Evolutionary conservation across 2,329 filamentous ascomycete genomes (phyloP), one percentile per base, ranked within the genome.

Genomic region (Neofusicoccum parvum): DNA sequence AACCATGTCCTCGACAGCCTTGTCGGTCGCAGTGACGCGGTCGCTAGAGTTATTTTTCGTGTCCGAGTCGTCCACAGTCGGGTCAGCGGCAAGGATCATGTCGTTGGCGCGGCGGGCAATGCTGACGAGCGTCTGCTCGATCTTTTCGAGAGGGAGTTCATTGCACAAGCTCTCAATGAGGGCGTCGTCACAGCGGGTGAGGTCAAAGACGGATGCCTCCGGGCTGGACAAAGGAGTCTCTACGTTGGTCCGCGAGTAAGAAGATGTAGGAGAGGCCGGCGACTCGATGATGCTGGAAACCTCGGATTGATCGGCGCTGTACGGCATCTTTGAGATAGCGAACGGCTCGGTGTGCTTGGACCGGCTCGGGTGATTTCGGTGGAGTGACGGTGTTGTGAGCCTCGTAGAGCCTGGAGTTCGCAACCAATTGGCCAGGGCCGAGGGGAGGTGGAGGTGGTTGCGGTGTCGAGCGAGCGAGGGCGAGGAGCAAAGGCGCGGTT

Each of bases 1-100:
- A 23, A 86, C 81, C 79, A 83, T 82, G 1, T 74, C 75, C 68
- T 87, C 85, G 5, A 86, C 81, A 1, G 82, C 82, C 58, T 80
- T 81, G 72, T 87, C 85, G 65, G 84, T 85, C 66, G 82, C 80
- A 1, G 85, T 86, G 45, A 87, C 84, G 1, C 85, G 75, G 67
- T 87, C 85, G 15, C 81, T 81, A 45, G 80, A 72, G 66, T 78
- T 79, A 65, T 76, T 76, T 67, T 79, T 78, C 2, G 68, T 70
- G 7, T 69, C 62, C 1, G 76, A 71, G 17, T 71, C 68, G 11
- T 69, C 69, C 32, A 73, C 65, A 2, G 67, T 69, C 3, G 68
- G 69, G 49, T 77, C 73, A 14, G 75, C 76, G 5, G 67, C 69
- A 5, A 74, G 50, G 72, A 79, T 78, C 67, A 76, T 76, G 1